A percentile compares a stretch with the other conserved stretches of the same genome.
Conservation (phyloP, 129 eudicot genomes). For the Deinandra increscens region DNA sequence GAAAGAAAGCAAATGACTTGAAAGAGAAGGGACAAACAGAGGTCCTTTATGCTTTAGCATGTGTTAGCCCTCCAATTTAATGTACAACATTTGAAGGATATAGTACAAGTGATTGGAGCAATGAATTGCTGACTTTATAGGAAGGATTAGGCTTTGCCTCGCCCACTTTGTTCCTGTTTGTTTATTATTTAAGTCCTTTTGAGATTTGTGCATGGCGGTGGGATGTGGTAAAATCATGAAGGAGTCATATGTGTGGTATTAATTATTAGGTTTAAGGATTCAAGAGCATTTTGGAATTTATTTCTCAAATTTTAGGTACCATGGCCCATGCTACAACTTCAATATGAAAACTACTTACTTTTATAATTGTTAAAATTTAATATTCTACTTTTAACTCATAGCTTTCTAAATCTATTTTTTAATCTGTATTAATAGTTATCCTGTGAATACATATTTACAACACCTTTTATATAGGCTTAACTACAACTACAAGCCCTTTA, state of each 20-base stretch:
- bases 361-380: not conserved
- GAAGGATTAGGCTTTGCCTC: not conserved
- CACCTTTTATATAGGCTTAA: too few species aligned
- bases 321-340: not conserved
- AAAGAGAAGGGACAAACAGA: conserved; percentile 28
- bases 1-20: conserved; percentile 20
- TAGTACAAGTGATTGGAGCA: conserved; percentile 16
- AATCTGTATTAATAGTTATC: too few species aligned
- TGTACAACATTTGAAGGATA: conserved; percentile 20
- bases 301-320: not conserved
- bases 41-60: conserved; percentile 13
- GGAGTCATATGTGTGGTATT: not conserved
- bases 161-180: conserved; percentile 7
- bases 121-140: not conserved
- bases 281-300: conserved; percentile 14
- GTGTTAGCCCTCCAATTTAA: not conserved
- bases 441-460: too few species aligned
- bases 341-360: not conserved
- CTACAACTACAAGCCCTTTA: too few species aligned
- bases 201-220: conserved; percentile 26
- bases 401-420: too few species aligned
- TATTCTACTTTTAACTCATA: not conserved
- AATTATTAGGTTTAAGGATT: conserved; percentile 33
- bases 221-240: conserved; percentile 9
- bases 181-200: conserved; percentile 18